Evolutionary conservation across 495 filamentous ascomycete species (phyloP).

Genomic region (Tuber melanosporum): DNA sequence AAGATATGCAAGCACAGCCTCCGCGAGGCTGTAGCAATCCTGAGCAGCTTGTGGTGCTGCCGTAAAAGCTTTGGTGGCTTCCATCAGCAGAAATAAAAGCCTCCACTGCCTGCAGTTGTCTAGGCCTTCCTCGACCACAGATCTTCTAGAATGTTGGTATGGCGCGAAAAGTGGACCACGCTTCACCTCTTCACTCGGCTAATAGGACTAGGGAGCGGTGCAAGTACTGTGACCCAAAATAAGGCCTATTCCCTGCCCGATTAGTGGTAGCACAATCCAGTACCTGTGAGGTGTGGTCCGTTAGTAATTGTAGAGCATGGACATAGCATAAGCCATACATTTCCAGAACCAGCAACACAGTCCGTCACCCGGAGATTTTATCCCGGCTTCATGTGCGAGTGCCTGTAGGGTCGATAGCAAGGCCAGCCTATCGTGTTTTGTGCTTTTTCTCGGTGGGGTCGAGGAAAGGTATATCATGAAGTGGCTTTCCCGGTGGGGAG

Average conservation of each 20-base stretch:
- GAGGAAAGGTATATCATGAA: background rate
- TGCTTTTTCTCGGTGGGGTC: background rate
- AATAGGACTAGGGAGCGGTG: background rate
- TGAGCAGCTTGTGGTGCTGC: background rate
- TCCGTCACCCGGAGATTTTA: background rate
- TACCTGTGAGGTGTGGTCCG: background rate
- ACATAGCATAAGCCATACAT: background rate
- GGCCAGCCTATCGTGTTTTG: background rate
- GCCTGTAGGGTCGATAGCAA: background rate
- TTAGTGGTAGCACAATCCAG: background rate
- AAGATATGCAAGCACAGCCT: background rate
- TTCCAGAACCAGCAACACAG: background rate
- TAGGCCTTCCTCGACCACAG: background rate
- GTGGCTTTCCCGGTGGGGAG: background rate
- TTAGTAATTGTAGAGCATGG: background rate
- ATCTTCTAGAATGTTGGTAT: background rate
- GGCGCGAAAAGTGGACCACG: background rate
- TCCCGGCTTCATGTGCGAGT: background rate
- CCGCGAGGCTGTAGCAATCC: background rate
- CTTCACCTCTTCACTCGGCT: background rate
- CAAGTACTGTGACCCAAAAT: background rate
- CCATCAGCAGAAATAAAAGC: background rate
- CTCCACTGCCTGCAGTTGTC: background rate
- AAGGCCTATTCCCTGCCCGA: background rate
- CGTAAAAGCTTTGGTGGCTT: background rate